Evolutionary conservation across 805 yeast genomes (phyloP), one percentile per base, ranked within the genome.

Genomic region (Sugiyamaella americana): DNA sequence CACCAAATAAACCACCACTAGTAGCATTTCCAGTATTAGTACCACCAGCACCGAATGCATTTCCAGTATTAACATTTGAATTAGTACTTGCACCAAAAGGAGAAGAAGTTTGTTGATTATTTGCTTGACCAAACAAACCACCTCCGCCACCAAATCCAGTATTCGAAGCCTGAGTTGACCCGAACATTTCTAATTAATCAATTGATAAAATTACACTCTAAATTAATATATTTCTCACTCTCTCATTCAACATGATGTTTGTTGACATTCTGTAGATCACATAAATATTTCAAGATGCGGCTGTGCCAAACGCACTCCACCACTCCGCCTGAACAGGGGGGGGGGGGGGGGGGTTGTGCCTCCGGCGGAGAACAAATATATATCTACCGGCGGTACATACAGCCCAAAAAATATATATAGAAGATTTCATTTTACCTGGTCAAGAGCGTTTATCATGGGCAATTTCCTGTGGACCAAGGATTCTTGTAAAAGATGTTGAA

Each of bases 41-140:
- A 5, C 37, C 37, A 29, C 34, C n/a, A 35, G 37, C 20, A 35
- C 37, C 37, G 18, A 21, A 18, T 16, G 37, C 20, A 22, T 26
- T 48, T 21, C 43, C 40, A 18, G 44, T 43, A 34, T 17, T 43
- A 17, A 17, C 32, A 26, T 8, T 26, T 8, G 32, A 8, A 8
- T 41, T 38, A 17, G 38, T 19, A 6, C 21, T 18, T 18, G 38
- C 38, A 17, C 41, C 32, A 38, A 20, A 19, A 20, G 24, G 24
- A 38, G 30, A n/a, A 34, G 24, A 24, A 37, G 18, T 38, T 4
- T 3, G 43, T 37, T 21, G 42, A 44, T 18, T 8, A 6, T 19
- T 19, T 6, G 6, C 22, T 17, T 16, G 30, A 38, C 65, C 66
- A 54, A 62, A 61, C 10, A 58, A 40, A 6, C 64, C 62, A 10